These are phyloP conservation scores for Rhizopogon salebrosus DNA, from an alignment of 768 basidiomycete species.

Conservation along the genomic window DNA sequence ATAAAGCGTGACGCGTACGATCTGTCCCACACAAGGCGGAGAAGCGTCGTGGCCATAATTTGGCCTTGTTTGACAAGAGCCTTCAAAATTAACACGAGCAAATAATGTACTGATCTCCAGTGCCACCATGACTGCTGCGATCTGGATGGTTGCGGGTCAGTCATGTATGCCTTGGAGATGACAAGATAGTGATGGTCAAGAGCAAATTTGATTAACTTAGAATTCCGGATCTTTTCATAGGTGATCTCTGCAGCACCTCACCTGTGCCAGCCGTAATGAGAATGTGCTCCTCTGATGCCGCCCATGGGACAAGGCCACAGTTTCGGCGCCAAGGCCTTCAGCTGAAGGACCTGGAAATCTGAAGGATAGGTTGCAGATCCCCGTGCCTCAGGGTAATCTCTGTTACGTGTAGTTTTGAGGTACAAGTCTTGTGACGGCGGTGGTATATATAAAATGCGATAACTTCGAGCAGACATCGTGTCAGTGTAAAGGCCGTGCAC, in stretches of 20 bases:
- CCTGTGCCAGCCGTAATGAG: constrained; percentile 17
- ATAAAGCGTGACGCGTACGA: constrained; percentile 22
- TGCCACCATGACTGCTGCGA: background rate
- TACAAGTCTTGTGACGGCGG: background rate
- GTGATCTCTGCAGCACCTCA: constrained; percentile 5
- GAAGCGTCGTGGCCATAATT: constrained; percentile 21
- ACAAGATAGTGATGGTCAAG: no score
- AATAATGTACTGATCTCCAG: constrained; percentile 13
- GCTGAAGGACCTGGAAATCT: background rate
- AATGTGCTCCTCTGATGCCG: background rate
- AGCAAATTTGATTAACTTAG: background rate
- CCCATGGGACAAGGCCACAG: background rate
- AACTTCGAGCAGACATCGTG: background rate
- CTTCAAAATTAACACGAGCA: constrained; percentile 27
- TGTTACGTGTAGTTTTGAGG: background rate
- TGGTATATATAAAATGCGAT: background rate
- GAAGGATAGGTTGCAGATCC: no score
- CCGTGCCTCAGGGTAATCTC: background rate
- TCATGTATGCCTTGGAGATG: background rate
- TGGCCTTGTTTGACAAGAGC: constrained; percentile 29
- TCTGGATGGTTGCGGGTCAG: background rate
- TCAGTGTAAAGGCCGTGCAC: background rate
- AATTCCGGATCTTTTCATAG: background rate
- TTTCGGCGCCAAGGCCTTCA: background rate
- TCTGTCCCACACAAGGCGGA: constrained; percentile 11